Evolutionary conservation across 2,329 filamentous ascomycete species (phyloP).

Genomic region (Colletotrichum sp.): DNA sequence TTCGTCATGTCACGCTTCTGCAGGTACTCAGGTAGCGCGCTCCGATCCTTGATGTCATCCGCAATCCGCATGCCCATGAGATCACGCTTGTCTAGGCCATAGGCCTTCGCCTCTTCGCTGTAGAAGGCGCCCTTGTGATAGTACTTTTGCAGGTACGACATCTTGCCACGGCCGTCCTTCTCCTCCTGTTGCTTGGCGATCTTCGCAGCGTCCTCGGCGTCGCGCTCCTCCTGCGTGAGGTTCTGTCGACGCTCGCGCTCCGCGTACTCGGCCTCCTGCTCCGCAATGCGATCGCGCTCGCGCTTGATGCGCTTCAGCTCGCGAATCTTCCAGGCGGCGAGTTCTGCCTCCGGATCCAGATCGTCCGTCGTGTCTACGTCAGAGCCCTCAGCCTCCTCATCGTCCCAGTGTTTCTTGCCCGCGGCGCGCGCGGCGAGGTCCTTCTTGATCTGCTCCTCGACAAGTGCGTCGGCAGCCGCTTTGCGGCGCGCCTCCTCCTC

Average conservation of each 20-base stretch:
- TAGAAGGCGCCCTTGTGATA: slow-evolving; percentile 98
- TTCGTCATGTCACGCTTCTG: slow-evolving; percentile 94
- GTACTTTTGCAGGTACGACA: slow-evolving; percentile 93
- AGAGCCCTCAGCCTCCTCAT: slow-evolving; percentile 64
- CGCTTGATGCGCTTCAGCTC: slow-evolving; percentile 90
- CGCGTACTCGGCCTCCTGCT: slow-evolving; percentile 81
- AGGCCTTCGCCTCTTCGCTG: slow-evolving; percentile 77
- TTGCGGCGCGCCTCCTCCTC: slow-evolving; percentile 70
- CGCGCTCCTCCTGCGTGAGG: slow-evolving; percentile 84
- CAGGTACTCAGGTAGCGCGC: slow-evolving; percentile 87
- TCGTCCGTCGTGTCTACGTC: slow-evolving; percentile 91
- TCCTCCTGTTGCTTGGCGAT: slow-evolving; percentile 82
- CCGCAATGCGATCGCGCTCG: slow-evolving; percentile 83
- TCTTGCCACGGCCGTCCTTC: slow-evolving; percentile 77
- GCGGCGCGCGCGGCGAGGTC: slow-evolving; percentile 77
- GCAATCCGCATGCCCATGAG: slow-evolving; percentile 84
- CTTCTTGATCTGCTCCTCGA: slow-evolving; percentile 88
- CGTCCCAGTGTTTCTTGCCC: slow-evolving; percentile 87
- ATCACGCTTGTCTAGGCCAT: slow-evolving; percentile 80
- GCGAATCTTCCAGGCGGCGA: slow-evolving; percentile 91
- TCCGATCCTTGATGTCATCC: slow-evolving; percentile 83
- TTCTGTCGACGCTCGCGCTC: slow-evolving; percentile 89
- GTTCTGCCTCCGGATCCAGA: slow-evolving; percentile 84
- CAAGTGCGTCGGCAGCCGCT: slow-evolving; percentile 76
- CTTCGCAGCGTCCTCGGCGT: slow-evolving; percentile 81